Evolutionary conservation across 106 monocot species (phyloP).

Genomic region (Amphibolis antarctica): DNA sequence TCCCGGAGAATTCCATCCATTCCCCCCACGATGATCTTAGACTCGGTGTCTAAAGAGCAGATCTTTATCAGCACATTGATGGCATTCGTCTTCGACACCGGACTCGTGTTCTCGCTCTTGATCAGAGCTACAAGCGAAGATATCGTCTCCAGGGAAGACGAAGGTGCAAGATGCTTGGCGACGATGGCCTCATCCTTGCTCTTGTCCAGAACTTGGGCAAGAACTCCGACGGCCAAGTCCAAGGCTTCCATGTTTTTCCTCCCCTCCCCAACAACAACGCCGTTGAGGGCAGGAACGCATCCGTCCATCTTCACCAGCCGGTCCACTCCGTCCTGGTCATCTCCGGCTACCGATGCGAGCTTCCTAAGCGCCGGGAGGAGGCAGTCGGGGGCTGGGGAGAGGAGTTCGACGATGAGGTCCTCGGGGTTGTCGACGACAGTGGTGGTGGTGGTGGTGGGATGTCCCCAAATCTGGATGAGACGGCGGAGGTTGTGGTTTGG

Average conservation of each 20-base stretch:
- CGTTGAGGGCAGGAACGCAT: constrained; percentile 19
- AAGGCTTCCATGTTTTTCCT: constrained; percentile 1
- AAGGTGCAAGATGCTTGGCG: neutral
- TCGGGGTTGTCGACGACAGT: neutral
- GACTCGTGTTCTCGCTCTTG: constrained; percentile 1
- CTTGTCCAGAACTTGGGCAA: constrained; percentile 19
- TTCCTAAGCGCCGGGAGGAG: constrained; percentile 21
- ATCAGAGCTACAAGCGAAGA: constrained; percentile 16
- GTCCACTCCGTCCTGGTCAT: constrained; percentile 12
- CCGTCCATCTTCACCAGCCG: constrained; percentile 35
- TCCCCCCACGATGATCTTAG: constrained; percentile 25
- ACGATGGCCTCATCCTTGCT: constrained; percentile 18
- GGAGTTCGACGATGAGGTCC: constrained; percentile 17
- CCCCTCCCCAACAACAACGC: constrained; percentile 10
- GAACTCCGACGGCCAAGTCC: constrained; percentile 24
- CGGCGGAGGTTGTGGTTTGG: constrained; percentile 83
- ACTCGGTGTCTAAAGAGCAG: constrained; percentile 2
- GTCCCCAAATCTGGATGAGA: constrained; percentile 56
- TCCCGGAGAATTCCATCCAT: constrained; percentile 24
- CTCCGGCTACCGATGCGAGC: constrained; percentile 29
- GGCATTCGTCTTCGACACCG: constrained; percentile 28
- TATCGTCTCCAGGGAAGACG: neutral
- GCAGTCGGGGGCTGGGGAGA: constrained; percentile 9
- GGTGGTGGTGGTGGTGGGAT: neutral
- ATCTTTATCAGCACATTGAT: constrained; percentile 24